Evolutionary conservation across 768 basidiomycete species (phyloP).

Genomic region (Leccinellum albellum): DNA sequence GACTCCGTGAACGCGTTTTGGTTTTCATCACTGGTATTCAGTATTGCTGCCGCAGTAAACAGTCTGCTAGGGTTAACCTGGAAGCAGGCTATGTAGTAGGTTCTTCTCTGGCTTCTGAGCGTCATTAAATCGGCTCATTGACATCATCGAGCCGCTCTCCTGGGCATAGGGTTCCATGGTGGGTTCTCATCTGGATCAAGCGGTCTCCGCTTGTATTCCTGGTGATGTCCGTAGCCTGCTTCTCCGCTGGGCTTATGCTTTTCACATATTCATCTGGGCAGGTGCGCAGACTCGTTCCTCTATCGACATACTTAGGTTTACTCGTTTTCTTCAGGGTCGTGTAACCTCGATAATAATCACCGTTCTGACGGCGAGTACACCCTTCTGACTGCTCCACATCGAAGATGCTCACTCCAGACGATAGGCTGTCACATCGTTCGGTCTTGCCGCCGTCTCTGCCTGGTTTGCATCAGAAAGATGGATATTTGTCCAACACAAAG

Average conservation of each 20-base stretch:
- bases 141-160: conserved; percentile 44
- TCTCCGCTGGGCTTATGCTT: conserved; percentile 72
- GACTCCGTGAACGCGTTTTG: conserved; percentile 50
- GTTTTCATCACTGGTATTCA: conserved; percentile 54
- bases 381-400: not conserved
- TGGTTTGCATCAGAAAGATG: conserved; percentile 54
- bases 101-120: conserved; percentile 14
- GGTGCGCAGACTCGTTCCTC: conserved; percentile 37
- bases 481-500: conserved; percentile 45
- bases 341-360: conserved; percentile 71
- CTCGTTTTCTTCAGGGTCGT: conserved; percentile 38
- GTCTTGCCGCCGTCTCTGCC: conserved; percentile 46
- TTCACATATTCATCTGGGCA: conserved; percentile 74
- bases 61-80: conserved; percentile 50
- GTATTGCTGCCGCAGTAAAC: conserved; percentile 52
- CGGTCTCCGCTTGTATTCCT: conserved; percentile 79
- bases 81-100: conserved; percentile 58
- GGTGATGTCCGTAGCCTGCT: conserved; percentile 79
- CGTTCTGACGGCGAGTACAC: conserved; percentile 53
- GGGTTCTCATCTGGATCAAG: conserved; percentile 79
- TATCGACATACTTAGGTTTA: conserved; percentile 20
- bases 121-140: conserved; percentile 12
- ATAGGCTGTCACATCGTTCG: conserved; percentile 38
- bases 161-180: conserved; percentile 54
- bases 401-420: conserved; percentile 7